Evolutionary conservation across 78 protist species (phyloP), one percentile per base, ranked within the genome.

Genomic region (Creolimax fragrantissima): DNA sequence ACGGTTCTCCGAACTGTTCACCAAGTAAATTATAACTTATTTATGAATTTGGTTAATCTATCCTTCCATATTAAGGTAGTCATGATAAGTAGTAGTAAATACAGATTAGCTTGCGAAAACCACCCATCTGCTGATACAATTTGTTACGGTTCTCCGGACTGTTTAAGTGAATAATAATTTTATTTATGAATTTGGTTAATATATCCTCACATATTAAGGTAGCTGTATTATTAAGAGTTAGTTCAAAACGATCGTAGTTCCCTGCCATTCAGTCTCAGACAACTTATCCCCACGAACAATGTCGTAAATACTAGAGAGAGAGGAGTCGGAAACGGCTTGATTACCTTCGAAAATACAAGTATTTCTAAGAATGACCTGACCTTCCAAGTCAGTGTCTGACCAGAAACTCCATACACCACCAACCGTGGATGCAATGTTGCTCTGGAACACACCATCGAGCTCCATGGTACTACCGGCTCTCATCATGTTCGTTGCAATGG

Each of bases 371-470:
- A 32, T 11, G 39, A 84, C 88, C 45, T 37, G 41, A 24, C 88
- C 88, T 42, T 84, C 45, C 88, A 84, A 32, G 47, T 37, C 35
- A 32, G 88, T 84, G 2, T 84, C 88, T 24, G 88, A 32, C 88
- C 88, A 84, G 39, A 84, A 84, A 42, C 88, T 41, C 88, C 88
- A 84, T 32, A 84, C 45, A n/a, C 88, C 88, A 37, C 88, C 88
- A 84, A 41, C 41, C 11, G 41, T 41, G 24, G 88, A 42, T 37
- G 88, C 88, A 32, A 41, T 24, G 24, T 84, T 84, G 45, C 24
- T 84, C 45, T 37, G 41, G 45, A 42, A 84, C 35, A 41, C 24
- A 24, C 88, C 88, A 42, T 84, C 45, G 35, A 84, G 24, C 35
- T 42, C 11, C 88, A 84, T 42, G 35, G 11, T 84, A 42, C 88